Conservation (phyloP, 305 asterid genomes). For the Salvia sclarea region DNA sequence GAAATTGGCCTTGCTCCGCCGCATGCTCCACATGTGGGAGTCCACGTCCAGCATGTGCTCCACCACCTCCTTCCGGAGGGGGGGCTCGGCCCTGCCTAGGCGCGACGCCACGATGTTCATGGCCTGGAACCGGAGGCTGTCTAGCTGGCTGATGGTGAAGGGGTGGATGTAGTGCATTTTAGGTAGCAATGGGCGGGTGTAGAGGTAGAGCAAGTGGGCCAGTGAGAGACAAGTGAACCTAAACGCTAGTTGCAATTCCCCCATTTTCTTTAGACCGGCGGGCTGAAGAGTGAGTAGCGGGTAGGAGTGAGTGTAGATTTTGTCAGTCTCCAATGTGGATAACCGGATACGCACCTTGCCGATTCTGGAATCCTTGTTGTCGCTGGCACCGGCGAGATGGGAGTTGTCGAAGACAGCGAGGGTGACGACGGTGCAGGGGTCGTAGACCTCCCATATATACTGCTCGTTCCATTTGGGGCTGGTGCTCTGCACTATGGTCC, state of each 20-base stretch:
- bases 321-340: slow-evolving; percentile 53
- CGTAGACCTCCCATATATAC: slow-evolving; percentile 58
- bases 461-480: slow-evolving; percentile 61
- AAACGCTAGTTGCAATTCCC: slow-evolving; percentile 55
- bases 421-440: slow-evolving; percentile 56
- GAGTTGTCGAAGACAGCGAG: slow-evolving; percentile 51
- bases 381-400: no score
- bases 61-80: slow-evolving; percentile 55
- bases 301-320: slow-evolving; percentile 53
- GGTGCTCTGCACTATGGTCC: slow-evolving; percentile 43
- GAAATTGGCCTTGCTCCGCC: slow-evolving; percentile 68
- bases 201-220: slow-evolving; percentile 45
- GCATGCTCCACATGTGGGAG: slow-evolving; percentile 75
- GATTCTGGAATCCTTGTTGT: slow-evolving; percentile 48
- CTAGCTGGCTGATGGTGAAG: slow-evolving; percentile 54
- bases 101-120: slow-evolving; percentile 56
- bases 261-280: slow-evolving; percentile 59
- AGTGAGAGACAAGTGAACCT: slow-evolving; percentile 54
- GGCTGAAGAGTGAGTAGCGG: slow-evolving; percentile 58
- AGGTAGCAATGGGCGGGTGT: slow-evolving; percentile 51
- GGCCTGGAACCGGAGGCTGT: slow-evolving; percentile 56
- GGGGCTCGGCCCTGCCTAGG: slow-evolving; percentile 64
- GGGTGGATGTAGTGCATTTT: slow-evolving; percentile 72
- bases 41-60: slow-evolving; percentile 65
- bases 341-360: slow-evolving; percentile 61